Percentiles rank a stretch among this genome's conserved stretches.
These are phyloP conservation scores for Artemisia annua DNA, from an alignment of 129 eudicot genomes.

Conservation along the genomic window DNA sequence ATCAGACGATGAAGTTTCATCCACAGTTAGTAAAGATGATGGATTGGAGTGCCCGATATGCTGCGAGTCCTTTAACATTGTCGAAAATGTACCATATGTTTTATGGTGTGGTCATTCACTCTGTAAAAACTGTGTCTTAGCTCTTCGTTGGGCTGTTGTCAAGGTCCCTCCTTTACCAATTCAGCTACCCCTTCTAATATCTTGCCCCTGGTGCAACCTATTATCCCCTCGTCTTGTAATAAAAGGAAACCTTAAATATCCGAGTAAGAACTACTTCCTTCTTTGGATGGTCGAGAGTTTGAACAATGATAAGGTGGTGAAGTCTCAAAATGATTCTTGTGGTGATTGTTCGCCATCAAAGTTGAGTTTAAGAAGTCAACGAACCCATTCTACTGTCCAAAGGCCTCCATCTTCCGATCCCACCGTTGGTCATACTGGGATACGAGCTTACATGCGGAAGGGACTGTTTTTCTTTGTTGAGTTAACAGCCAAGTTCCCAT, in stretches of 20 bases:
- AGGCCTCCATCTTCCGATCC: conserved; percentile 26
- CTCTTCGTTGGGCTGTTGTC: conserved; percentile 55
- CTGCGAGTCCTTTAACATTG: conserved; percentile 68
- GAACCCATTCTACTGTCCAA: conserved; percentile 22
- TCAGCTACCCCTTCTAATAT: conserved; percentile 64
- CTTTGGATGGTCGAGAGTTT: conserved; percentile 77
- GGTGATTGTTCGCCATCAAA: conserved; percentile 42
- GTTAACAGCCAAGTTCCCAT: conserved; percentile 58
- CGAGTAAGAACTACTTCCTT: conserved; percentile 66
- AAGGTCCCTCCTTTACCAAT: conserved; percentile 56
- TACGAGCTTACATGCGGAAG: conserved; percentile 39
- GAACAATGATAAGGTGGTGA: conserved; percentile 39
- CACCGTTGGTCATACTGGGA: conserved; percentile 18
- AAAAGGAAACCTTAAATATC: conserved; percentile 53
- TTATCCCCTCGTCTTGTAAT: conserved; percentile 58
- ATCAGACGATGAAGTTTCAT: conserved; percentile 69
- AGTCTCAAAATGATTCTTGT: conserved; percentile 25
- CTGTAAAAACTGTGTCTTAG: conserved; percentile 59
- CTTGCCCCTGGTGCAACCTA: conserved; percentile 80
- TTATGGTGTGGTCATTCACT: conserved; percentile 77
- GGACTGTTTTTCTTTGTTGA: conserved; percentile 48
- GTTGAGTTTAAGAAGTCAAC: conserved; percentile 16
- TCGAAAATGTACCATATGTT: conserved; percentile 63
- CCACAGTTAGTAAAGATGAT: conserved; percentile 51
- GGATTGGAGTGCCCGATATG: conserved; percentile 72